Conservation (phyloP, 345 rosid genomes). For the Nephelium lappaceum region DNA sequence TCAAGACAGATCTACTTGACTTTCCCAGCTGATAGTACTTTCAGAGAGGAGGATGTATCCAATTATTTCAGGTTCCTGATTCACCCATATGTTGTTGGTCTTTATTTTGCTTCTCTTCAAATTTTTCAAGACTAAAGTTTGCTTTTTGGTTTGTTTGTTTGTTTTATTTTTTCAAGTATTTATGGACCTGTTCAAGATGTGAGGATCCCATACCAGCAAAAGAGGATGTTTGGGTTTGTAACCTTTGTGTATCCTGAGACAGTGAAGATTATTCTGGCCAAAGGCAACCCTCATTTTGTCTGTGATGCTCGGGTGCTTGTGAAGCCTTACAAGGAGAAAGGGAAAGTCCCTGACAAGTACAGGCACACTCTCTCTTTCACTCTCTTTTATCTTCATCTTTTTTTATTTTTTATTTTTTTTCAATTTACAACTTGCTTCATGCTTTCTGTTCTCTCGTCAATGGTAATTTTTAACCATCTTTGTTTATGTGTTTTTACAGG, state of each 20-base stretch:
- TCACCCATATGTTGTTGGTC: background rate
- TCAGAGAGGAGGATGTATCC: slow-evolving; percentile 90
- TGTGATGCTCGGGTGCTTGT: slow-evolving; percentile 91
- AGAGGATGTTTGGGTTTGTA: slow-evolving; percentile 96
- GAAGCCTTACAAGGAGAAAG: slow-evolving; percentile 97
- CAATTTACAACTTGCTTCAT: background rate
- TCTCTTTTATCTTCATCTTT: background rate
- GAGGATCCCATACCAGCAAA: slow-evolving; percentile 93
- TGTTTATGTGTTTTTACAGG: slow-evolving; percentile 29
- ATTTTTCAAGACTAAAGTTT: background rate
- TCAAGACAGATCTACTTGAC: slow-evolving; percentile 96
- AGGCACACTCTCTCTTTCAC: slow-evolving; percentile 45
- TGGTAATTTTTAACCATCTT: background rate
- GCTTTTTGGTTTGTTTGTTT: background rate
- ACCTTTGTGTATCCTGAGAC: slow-evolving; percentile 89
- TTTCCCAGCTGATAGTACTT: slow-evolving; percentile 95
- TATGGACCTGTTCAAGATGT: slow-evolving; percentile 99
- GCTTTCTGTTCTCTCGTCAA: background rate
- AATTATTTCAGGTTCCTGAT: slow-evolving; percentile 72
- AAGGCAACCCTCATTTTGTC: slow-evolving; percentile 93
- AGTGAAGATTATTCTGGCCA: slow-evolving; percentile 84
- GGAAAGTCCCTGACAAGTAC: slow-evolving; percentile 86
- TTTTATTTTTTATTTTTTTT: background rate
- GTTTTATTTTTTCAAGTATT: slow-evolving; percentile 40
- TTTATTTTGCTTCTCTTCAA: background rate